phyloP scores from a whole-genome alignment of 2,329 filamentous ascomycete species.

The Aurifilum marmelostoma region DNA sequence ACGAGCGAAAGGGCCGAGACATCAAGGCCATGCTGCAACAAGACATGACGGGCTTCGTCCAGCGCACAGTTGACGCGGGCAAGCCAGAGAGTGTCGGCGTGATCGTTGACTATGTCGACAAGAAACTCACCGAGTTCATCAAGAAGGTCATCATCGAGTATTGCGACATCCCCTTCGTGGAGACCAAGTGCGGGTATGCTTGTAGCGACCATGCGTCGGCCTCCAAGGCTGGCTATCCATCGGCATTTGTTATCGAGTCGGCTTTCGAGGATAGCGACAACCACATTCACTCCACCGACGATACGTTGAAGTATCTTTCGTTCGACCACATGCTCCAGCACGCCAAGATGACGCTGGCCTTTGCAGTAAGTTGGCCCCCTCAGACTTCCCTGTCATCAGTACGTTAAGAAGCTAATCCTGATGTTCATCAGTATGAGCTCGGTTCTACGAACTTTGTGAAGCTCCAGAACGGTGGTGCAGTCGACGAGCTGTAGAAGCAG shows the following conservation, averaged over 20 bases:
- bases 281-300: conserved; percentile 72
- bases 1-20: conserved; percentile 38
- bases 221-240: conserved; percentile 74
- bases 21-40: conserved; percentile 49
- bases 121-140: conserved; percentile 42
- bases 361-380: conserved; percentile 52
- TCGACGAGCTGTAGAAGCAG: conserved; percentile 25
- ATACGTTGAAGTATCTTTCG: conserved; percentile 71
- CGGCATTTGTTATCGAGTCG: conserved; percentile 76
- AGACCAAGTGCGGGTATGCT: conserved; percentile 88
- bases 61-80: conserved; percentile 32
- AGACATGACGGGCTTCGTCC: conserved; percentile 48
- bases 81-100: conserved; percentile 41
- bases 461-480: conserved; percentile 20
- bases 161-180: conserved; percentile 63
- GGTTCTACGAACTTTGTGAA: conserved; percentile 28
- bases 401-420: not conserved
- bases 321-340: conserved; percentile 95
- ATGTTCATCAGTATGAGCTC: conserved; percentile 25
- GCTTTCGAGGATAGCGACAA: conserved; percentile 68
- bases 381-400: not conserved
- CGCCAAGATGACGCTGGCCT: conserved; percentile 78
- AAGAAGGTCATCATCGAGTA: conserved; percentile 41
- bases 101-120: conserved; percentile 45
- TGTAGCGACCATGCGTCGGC: conserved; percentile 77